phyloP scores from a whole-genome alignment of 2,329 filamentous ascomycete species.

The Pestalotiopsis sp. region DNA sequence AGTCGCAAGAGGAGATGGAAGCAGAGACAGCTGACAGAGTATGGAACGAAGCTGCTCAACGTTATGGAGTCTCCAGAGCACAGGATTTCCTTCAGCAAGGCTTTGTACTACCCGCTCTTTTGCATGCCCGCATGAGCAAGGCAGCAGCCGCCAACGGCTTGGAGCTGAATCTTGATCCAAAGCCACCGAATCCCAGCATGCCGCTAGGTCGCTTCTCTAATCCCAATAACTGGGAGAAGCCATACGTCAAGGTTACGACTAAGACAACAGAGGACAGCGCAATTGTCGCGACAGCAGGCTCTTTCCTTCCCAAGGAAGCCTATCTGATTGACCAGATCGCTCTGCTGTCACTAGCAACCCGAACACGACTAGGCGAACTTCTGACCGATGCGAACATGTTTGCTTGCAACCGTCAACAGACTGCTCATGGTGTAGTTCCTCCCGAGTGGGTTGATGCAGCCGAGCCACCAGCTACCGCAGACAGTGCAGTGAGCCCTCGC shows the following conservation, averaged over 20 bases:
- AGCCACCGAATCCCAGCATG: conserved; percentile 41
- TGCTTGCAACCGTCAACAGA: conserved; percentile 71
- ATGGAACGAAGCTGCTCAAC: conserved; percentile 67
- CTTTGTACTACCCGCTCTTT: conserved; percentile 68
- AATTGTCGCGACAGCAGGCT: conserved; percentile 64
- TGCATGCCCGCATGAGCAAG: conserved; percentile 60
- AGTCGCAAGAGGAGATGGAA: conserved; percentile 65
- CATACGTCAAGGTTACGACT: conserved; percentile 55
- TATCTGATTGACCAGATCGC: conserved; percentile 81
- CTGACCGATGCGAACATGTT: conserved; percentile 77
- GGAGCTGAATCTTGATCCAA: conserved; percentile 57
- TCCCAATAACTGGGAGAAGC: conserved; percentile 51
- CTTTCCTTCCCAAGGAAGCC: conserved; percentile 75
- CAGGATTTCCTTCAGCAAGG: conserved; percentile 71
- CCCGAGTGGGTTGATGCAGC: conserved; percentile 77
- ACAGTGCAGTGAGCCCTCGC: conserved; percentile 53
- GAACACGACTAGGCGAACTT: conserved; percentile 75
- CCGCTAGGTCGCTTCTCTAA: conserved; percentile 51
- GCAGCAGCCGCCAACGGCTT: conserved; percentile 62
- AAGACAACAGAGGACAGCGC: conserved; percentile 63
- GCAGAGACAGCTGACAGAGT: conserved; percentile 67
- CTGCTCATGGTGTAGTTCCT: conserved; percentile 79
- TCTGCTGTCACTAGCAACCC: conserved; percentile 79
- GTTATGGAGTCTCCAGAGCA: conserved; percentile 60
- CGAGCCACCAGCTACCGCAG: conserved; percentile 39